These are phyloP conservation scores for Pezicula rhizophila DNA, from an alignment of 2,329 filamentous ascomycete genomes.

Conservation along the genomic window DNA sequence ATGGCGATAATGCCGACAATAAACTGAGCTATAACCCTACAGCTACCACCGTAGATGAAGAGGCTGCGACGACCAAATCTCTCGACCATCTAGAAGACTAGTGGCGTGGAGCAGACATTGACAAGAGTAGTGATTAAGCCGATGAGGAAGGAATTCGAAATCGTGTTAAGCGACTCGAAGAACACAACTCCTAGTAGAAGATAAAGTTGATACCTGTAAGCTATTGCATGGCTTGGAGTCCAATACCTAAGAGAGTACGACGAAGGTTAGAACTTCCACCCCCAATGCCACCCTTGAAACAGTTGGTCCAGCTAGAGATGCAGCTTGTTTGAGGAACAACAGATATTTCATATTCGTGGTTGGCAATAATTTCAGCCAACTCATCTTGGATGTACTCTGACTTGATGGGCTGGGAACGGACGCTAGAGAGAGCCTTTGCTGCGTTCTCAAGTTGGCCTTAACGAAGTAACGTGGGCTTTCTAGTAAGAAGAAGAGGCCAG, in stretches of 20 bases:
- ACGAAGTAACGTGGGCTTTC: conserved; percentile 52
- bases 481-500: conserved; percentile 46
- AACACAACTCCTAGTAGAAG: conserved; percentile 61
- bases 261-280: conserved; percentile 61
- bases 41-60: conserved; percentile 56
- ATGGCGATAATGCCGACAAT: conserved; percentile 22
- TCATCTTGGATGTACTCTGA: conserved; percentile 42
- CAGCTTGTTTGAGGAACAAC: conserved; percentile 58
- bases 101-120: conserved; percentile 70
- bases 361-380: conserved; percentile 36
- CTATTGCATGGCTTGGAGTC: conserved; percentile 61
- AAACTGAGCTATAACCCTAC: conserved; percentile 61
- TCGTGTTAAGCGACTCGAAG: conserved; percentile 59
- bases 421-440: conserved; percentile 42
- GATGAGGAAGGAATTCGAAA: conserved; percentile 56
- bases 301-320: conserved; percentile 61
- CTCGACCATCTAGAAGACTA: conserved; percentile 63
- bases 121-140: conserved; percentile 62
- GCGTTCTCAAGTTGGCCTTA: conserved; percentile 39
- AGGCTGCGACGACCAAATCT: conserved; percentile 59
- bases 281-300: conserved; percentile 57
- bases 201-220: conserved; percentile 57
- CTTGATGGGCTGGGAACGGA: conserved; percentile 35
- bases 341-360: conserved; percentile 68
- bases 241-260: conserved; percentile 57